Evolutionary conservation across 345 rosid species (phyloP).

Genomic region (Sisymbrium altissimum): DNA sequence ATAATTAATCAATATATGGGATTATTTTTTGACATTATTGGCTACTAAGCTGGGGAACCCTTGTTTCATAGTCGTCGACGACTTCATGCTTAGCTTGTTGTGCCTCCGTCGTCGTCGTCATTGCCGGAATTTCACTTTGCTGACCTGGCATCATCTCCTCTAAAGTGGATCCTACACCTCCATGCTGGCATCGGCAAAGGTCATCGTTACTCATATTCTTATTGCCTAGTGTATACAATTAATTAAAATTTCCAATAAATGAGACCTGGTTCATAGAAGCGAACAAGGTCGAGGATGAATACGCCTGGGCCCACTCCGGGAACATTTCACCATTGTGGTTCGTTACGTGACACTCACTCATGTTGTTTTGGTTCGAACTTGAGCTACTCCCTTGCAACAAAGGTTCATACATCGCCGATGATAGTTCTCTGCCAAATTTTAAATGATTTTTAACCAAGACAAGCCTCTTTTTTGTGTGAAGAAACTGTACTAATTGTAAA

Average conservation of each 20-base stretch:
- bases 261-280: conserved; percentile 40
- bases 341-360: conserved; percentile 42
- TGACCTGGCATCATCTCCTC: conserved; percentile 33
- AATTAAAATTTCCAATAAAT: background rate
- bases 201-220: background rate
- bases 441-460: background rate
- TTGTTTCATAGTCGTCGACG: conserved; percentile 38
- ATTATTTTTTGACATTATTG: conserved; percentile 12
- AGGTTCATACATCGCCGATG: conserved; percentile 42
- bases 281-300: conserved; percentile 40
- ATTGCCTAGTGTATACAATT: background rate
- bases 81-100: conserved; percentile 26
- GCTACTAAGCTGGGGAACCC: conserved; percentile 34
- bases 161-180: conserved; percentile 24
- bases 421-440: conserved; percentile 28
- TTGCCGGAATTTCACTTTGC: conserved; percentile 19
- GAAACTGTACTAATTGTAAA: no score
- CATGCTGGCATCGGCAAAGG: conserved; percentile 18
- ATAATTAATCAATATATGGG: background rate
- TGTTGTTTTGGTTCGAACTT: conserved; percentile 37
- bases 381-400: conserved; percentile 41
- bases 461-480: background rate
- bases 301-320: conserved; percentile 44
- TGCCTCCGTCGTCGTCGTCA: conserved; percentile 11
- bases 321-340: conserved; percentile 38